Evolutionary conservation across 441 rosid genomes (phyloP).

Genomic region (Manihot esculenta): DNA sequence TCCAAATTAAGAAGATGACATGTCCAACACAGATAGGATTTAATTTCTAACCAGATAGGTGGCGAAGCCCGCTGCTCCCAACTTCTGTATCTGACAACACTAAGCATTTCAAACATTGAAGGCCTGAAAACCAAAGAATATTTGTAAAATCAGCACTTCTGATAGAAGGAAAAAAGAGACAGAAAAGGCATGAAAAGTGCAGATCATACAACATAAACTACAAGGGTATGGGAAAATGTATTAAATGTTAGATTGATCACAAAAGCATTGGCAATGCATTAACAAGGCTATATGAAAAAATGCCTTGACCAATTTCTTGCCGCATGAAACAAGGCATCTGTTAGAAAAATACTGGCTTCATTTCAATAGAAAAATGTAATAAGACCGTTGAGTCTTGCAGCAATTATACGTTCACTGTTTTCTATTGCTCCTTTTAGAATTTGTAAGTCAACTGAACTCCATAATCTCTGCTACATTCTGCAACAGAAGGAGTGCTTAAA

Average conservation of each 20-base stretch:
- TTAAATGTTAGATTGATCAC: too few species aligned
- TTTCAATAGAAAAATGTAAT: background rate
- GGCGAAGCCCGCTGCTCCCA: constrained; percentile 77
- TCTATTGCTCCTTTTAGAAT: too few species aligned
- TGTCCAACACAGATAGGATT: background rate
- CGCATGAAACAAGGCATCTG: background rate
- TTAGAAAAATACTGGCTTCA: background rate
- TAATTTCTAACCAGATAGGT: constrained; percentile 69
- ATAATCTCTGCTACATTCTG: background rate
- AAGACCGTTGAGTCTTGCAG: background rate
- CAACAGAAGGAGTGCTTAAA: background rate
- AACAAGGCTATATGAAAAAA: background rate
- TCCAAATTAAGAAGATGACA: background rate
- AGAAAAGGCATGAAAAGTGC: background rate
- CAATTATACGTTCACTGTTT: background rate
- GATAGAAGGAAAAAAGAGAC: background rate
- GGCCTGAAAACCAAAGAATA: constrained; percentile 40
- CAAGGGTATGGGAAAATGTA: background rate
- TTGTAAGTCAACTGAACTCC: background rate
- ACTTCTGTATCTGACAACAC: constrained; percentile 89
- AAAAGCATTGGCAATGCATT: too few species aligned
- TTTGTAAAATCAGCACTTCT: background rate
- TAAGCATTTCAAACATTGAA: constrained; percentile 56
- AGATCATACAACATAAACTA: background rate
- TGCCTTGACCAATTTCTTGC: background rate